Evolutionary conservation across 805 yeast genomes (phyloP).

Genomic region (Kodamaea sagamina): DNA sequence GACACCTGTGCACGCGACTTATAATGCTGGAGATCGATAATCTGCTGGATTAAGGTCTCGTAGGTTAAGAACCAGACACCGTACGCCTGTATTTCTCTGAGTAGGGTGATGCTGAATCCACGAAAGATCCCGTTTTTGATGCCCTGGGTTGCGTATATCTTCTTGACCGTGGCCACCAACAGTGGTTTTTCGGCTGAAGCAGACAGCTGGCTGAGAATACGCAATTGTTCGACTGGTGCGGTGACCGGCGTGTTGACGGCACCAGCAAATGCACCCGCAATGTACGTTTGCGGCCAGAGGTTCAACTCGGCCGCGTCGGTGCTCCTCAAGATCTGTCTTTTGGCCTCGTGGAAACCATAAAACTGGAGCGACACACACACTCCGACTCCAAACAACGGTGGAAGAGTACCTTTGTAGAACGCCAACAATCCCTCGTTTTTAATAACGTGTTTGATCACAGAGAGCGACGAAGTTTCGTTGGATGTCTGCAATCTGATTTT

Average conservation of each 20-base stretch:
- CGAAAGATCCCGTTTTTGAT: constrained; percentile 51
- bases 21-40: constrained; percentile 34
- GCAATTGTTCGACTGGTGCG: constrained; percentile 65
- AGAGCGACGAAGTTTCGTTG: constrained; percentile 30
- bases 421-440: constrained; percentile 45
- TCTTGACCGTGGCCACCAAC: constrained; percentile 38
- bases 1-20: constrained; percentile 49
- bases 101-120: constrained; percentile 54
- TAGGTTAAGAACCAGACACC: constrained; percentile 74
- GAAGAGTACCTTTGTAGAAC: constrained; percentile 47
- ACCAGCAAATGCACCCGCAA: constrained; percentile 68
- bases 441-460: constrained; percentile 37
- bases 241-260: constrained; percentile 64
- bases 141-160: constrained; percentile 48
- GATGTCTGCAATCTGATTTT: constrained; percentile 46
- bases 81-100: constrained; percentile 69
- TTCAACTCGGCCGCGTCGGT: constrained; percentile 37
- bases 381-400: constrained; percentile 51
- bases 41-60: constrained; percentile 52
- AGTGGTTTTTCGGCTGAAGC: constrained; percentile 19
- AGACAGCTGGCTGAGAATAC: constrained; percentile 62
- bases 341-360: constrained; percentile 70
- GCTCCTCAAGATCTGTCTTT: constrained; percentile 50
- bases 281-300: constrained; percentile 56
- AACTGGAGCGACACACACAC: constrained; percentile 70